phyloP scores from a whole-genome alignment of 345 rosid genomes.

The Mangifera indica region DNA sequence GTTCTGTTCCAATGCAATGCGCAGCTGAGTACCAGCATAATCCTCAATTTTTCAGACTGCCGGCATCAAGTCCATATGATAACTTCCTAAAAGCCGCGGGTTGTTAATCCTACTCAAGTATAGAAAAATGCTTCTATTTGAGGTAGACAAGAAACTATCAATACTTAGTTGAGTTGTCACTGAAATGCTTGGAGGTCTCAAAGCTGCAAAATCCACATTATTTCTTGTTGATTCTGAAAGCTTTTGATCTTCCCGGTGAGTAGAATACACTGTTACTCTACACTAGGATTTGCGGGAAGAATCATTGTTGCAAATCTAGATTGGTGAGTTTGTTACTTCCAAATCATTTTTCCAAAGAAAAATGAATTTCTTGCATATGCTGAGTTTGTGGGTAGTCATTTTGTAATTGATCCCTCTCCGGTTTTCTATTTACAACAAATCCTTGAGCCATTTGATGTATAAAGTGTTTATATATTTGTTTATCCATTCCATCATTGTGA shows the following conservation, averaged over 20 bases:
- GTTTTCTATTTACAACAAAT: background rate
- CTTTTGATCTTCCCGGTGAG: slow-evolving; percentile 2
- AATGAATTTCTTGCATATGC: background rate
- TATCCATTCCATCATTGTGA: background rate
- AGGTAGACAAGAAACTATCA: background rate
- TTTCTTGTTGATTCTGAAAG: background rate
- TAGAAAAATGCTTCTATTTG: background rate
- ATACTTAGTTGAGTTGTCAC: background rate
- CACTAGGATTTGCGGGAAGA: background rate
- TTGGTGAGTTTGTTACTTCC: background rate
- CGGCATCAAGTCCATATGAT: slow-evolving; percentile 66
- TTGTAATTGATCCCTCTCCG: background rate
- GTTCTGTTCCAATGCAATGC: slow-evolving; percentile 32
- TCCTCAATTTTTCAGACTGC: slow-evolving; percentile 45
- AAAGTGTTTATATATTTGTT: background rate
- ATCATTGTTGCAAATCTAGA: background rate
- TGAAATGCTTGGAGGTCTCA: background rate
- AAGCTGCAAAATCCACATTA: background rate
- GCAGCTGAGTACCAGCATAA: slow-evolving; percentile 43
- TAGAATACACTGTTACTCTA: background rate
- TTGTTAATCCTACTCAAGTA: slow-evolving; percentile 35
- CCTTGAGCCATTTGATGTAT: background rate
- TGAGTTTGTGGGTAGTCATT: background rate
- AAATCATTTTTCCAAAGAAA: too few relatives aligned
- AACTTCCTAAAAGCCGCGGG: slow-evolving; percentile 84